Conservation (phyloP, 1,284 basidiomycete species). For the Tranzscheliella williamsii region DNA sequence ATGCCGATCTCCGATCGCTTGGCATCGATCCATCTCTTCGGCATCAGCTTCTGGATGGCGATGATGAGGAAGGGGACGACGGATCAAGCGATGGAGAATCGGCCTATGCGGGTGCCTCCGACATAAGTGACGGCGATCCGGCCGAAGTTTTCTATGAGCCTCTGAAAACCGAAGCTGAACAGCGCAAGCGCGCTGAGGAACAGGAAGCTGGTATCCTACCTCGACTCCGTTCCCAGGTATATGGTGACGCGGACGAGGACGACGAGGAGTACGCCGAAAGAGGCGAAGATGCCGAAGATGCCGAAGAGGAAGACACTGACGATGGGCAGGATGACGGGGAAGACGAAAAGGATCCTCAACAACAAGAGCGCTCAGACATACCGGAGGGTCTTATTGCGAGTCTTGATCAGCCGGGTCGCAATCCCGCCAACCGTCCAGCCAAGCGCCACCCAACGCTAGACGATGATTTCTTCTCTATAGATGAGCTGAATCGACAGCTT, state of each 20-base stretch:
- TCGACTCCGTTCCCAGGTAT: slow-evolving; percentile 28
- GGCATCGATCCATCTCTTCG: slow-evolving; percentile 42
- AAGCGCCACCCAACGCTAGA: slow-evolving; percentile 72
- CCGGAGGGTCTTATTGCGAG: slow-evolving; percentile 60
- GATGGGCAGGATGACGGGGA: slow-evolving; percentile 62
- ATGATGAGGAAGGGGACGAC: slow-evolving; percentile 31
- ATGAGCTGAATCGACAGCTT: slow-evolving; percentile 83
- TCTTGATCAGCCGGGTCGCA: slow-evolving; percentile 39
- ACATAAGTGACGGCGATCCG: slow-evolving; percentile 49
- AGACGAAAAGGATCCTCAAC: slow-evolving; percentile 64
- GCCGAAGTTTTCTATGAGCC: slow-evolving; percentile 52
- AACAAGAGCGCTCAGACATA: slow-evolving; percentile 65
- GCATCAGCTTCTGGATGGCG: slow-evolving; percentile 24
- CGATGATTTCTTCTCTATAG: slow-evolving; percentile 89
- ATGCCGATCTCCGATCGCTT: slow-evolving; percentile 43
- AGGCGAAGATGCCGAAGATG: slow-evolving; percentile 17
- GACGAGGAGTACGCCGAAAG: slow-evolving; percentile 20
- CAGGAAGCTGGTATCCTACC: slow-evolving; percentile 42
- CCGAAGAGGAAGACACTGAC: slow-evolving; percentile 16
- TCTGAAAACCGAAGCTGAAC: slow-evolving; percentile 53
- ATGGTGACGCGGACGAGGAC: slow-evolving; percentile 8
- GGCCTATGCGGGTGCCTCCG: slow-evolving; percentile 54
- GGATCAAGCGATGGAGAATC: slow-evolving; percentile 45
- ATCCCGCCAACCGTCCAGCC: slow-evolving; percentile 7
- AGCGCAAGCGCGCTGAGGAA: slow-evolving; percentile 45